A percentile compares a stretch with the other conserved stretches of the same genome.
Evolutionary conservation across 208 protist genomes (phyloP).

Genomic region (Acanthamoeba lenticulata): DNA sequence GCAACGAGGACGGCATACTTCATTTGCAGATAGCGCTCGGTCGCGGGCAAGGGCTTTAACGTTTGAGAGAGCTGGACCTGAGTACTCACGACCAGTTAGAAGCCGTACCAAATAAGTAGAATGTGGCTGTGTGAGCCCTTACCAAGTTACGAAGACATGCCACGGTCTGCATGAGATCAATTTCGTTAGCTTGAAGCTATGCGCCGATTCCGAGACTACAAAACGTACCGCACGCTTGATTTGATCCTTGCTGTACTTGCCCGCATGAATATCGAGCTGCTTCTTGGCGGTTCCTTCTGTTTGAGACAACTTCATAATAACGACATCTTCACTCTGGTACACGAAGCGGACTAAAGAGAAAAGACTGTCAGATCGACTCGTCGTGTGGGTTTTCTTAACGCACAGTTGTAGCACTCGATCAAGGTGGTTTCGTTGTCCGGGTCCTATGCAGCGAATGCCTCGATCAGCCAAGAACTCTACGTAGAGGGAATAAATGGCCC

Average conservation of each 20-base stretch:
- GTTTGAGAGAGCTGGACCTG: conserved; percentile 56
- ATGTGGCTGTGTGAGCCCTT: background rate
- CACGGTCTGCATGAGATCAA: background rate
- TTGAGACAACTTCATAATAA: background rate
- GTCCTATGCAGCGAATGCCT: background rate
- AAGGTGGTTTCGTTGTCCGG: conserved; percentile 16
- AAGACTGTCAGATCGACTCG: background rate
- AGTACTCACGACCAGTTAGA: no score
- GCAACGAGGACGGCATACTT: background rate
- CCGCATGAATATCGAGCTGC: background rate
- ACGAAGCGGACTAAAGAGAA: background rate
- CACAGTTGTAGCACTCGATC: conserved; percentile 52
- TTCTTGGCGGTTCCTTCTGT: background rate
- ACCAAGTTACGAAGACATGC: conserved; percentile 45
- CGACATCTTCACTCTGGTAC: conserved; percentile 34
- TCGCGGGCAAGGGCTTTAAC: conserved; percentile 29
- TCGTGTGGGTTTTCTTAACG: background rate
- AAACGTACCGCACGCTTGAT: conserved; percentile 42
- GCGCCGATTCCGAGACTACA: background rate
- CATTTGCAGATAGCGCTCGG: conserved; percentile 51
- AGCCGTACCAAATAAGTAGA: no score
- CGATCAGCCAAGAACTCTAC: background rate
- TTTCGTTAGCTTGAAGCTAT: background rate
- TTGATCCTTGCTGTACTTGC: conserved; percentile 31
- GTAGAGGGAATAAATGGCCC: background rate